Percentiles rank a stretch among this genome's conserved stretches.
Conservation (phyloP, 257 asterid genomes). For the Agastache rugosa region DNA sequence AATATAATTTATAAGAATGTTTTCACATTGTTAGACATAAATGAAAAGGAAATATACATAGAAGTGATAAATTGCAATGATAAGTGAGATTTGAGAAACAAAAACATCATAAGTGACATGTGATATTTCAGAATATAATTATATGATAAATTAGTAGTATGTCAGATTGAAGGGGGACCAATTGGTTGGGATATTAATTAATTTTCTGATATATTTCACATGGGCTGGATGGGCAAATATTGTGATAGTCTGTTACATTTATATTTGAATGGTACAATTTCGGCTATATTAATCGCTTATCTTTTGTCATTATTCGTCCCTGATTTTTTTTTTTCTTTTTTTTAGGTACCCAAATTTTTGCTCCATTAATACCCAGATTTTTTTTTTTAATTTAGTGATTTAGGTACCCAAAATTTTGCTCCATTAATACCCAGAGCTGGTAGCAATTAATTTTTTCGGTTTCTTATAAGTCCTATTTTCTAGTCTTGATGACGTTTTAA, state of each 20-base stretch:
- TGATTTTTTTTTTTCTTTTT: background rate
- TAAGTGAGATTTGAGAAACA: slow-evolving; percentile 7
- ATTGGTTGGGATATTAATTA: slow-evolving; percentile 27
- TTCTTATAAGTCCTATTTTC: too few relatives aligned
- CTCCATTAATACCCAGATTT: too few relatives aligned
- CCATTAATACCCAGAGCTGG: too few relatives aligned
- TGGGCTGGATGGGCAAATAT: slow-evolving; percentile 52
- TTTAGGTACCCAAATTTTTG: too few relatives aligned
- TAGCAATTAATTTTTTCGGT: too few relatives aligned
- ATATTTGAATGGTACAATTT: slow-evolving; percentile 24
- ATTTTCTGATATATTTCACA: slow-evolving; percentile 52
- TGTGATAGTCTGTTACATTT: background rate
- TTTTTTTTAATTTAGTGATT: background rate
- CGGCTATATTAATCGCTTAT: slow-evolving; percentile 22
- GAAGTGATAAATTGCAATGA: background rate
- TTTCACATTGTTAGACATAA: background rate
- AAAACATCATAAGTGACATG: slow-evolving; percentile 27
- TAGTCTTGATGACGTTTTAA: too few relatives aligned
- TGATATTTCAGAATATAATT: slow-evolving; percentile 2
- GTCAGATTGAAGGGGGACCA: slow-evolving; percentile 34
- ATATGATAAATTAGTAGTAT: background rate
- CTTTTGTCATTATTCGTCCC: slow-evolving; percentile 7
- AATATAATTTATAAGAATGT: too few relatives aligned
- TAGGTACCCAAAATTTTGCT: too few relatives aligned
- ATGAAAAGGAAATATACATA: too few relatives aligned